Conservation (phyloP, 257 asterid species). For the Eucommia ulmoides region DNA sequence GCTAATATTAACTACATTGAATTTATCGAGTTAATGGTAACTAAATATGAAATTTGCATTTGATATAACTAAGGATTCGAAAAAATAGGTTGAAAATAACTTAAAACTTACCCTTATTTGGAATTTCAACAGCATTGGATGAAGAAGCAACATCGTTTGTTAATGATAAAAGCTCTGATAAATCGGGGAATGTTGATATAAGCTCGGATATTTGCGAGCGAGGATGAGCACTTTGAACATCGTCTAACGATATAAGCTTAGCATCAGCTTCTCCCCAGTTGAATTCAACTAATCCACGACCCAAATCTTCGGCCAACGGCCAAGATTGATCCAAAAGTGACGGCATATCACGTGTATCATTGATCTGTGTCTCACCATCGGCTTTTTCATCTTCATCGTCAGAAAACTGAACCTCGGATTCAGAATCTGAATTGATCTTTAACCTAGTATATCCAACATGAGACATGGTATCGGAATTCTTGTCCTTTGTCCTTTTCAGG, state of each 20-base stretch:
- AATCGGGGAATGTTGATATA: constrained; percentile 29
- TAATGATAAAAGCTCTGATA: constrained; percentile 45
- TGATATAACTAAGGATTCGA: too few species aligned
- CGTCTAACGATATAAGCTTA: constrained; percentile 27
- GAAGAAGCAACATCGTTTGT: constrained; percentile 22
- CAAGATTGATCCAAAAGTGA: constrained; percentile 25
- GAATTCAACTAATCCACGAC: constrained; percentile 26
- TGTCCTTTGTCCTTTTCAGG: constrained; percentile 61
- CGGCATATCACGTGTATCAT: constrained; percentile 17
- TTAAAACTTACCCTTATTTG: too few species aligned
- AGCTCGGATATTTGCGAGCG: constrained; percentile 15
- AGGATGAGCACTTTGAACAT: too few species aligned
- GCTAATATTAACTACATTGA: too few species aligned
- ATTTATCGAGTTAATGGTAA: too few species aligned
- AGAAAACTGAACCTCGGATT: constrained; percentile 54
- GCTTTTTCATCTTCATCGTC: constrained; percentile 55
- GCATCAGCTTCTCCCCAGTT: constrained; percentile 22
- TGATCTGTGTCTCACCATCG: constrained; percentile 10
- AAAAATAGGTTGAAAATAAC: too few species aligned
- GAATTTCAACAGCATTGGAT: constrained; percentile 13
- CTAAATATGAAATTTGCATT: too few species aligned
- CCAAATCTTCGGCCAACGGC: constrained; percentile 17
- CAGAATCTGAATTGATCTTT: constrained; percentile 73
- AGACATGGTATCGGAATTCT: constrained; percentile 26
- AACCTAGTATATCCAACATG: constrained; percentile 61